Base-by-base conservation (phyloP, 306 rosid genomes). In the Lathyrus aphaca region DNA sequence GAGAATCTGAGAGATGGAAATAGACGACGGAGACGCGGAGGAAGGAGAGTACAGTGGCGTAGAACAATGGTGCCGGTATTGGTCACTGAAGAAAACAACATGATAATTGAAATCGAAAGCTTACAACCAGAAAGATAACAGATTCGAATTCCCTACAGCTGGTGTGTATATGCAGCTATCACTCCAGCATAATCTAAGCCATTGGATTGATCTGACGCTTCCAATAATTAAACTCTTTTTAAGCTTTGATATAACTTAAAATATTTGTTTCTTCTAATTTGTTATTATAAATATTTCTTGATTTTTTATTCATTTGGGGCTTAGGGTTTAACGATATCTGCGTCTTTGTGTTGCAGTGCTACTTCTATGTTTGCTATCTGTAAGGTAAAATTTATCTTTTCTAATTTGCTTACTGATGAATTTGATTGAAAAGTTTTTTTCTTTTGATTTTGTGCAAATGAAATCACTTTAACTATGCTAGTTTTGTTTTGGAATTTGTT, bases 1-100 rank as follows among this genome's bases (percentile, higher is more conserved):
- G 56, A 71, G 48, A 64, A 67, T 32, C 43, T 21, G 72, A 66
- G 69, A 71, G 68, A 63, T 2, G 66, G 60, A 42, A 69, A 43
- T 2, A 15, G n/a, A 11, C 71, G 6, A 15, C 44, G 61, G 76
- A 77, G 64, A 72, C 78, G 80, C 58, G 87, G 89, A 69, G 66
- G 82, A 27, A 77, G 39, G 60, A 79, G 74, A 66, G 67, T 30
- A 59, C 69, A 79, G 84, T 8, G 74, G 66, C 93, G 84, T 23
- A 81, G 51, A 76, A 85, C 21, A 66, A 60, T 61, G 74, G 68
- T 70, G 73, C 44, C 30, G 62, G 38, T 58, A 37, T 40, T 13
- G 66, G 66, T 70, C 18, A 62, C 71, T 0, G 86, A 79, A 57
- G 78, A 77, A 77, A 73, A 30, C 32, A 29, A 29, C 35, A 30